Conservation (phyloP, 2,329 filamentous ascomycete species). For the Phyllosticta capitalensis region DNA sequence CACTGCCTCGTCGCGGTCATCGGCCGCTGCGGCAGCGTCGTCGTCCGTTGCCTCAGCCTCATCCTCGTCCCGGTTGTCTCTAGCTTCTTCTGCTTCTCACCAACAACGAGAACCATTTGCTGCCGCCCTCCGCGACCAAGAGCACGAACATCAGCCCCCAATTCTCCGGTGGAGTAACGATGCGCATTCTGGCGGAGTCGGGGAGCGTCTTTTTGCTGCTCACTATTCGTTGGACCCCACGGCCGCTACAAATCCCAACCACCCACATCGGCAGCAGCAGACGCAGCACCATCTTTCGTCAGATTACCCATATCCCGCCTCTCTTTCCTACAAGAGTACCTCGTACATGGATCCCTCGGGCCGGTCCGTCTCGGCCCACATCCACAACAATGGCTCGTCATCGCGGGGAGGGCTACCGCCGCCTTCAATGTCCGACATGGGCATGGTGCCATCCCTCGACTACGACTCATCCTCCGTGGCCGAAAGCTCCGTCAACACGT, state of each 20-base stretch:
- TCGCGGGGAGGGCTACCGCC: not conserved
- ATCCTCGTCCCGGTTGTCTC: not conserved
- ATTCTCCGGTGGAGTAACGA: not conserved
- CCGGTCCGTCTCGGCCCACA: not conserved
- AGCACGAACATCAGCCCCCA: conserved; percentile 4
- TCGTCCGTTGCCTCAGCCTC: not conserved
- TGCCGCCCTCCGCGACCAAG: not conserved
- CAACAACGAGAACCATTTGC: not conserved
- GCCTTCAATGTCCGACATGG: not conserved
- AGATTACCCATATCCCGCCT: conserved; percentile 5
- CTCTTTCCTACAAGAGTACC: not conserved
- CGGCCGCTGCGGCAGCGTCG: not conserved
- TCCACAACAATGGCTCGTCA: not conserved
- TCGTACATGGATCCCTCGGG: conserved; percentile 6
- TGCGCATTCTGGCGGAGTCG: not conserved
- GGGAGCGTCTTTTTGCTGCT: conserved; percentile 2
- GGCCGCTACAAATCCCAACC: not conserved
- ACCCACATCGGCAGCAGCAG: not conserved
- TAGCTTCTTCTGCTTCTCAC: not conserved
- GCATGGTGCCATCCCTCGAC: conserved; percentile 5
- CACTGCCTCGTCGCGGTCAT: not conserved
- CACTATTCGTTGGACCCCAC: conserved; percentile 2
- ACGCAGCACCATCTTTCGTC: not conserved
- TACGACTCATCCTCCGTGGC: conserved; percentile 1
- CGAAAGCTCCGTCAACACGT: conserved; percentile 19